These are phyloP conservation scores for Dillenia suffruticosa DNA, from an alignment of 164 flowering plant species.

Conservation along the genomic window DNA sequence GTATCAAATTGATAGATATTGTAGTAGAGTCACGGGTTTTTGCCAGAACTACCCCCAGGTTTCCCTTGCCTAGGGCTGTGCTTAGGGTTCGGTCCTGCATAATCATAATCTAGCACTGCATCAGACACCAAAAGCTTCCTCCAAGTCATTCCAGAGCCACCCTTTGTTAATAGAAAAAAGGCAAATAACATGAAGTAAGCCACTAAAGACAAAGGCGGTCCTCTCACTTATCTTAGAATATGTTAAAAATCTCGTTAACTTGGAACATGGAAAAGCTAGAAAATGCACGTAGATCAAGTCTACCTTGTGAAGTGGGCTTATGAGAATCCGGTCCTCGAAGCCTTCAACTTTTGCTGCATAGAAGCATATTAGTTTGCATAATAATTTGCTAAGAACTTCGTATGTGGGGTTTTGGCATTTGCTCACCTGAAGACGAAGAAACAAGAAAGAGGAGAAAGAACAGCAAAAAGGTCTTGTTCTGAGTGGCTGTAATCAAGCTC, in stretches of 20 bases:
- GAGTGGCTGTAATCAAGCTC: constrained; percentile 11
- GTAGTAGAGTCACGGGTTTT: constrained; percentile 17
- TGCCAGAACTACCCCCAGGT: constrained; percentile 23
- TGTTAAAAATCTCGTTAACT: background rate
- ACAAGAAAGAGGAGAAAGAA: constrained; percentile 16
- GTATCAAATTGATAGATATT: background rate
- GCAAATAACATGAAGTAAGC: background rate
- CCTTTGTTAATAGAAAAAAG: constrained; percentile 7
- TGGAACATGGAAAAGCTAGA: too few species aligned
- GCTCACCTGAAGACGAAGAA: constrained; percentile 27
- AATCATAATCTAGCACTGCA: constrained; percentile 45
- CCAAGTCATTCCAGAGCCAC: constrained; percentile 6
- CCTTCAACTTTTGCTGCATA: constrained; percentile 24
- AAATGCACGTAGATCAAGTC: background rate
- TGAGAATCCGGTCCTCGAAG: constrained; percentile 8
- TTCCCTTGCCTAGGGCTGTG: constrained; percentile 47
- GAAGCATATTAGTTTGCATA: background rate
- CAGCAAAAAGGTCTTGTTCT: constrained; percentile 18
- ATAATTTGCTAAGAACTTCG: background rate
- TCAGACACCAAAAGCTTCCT: constrained; percentile 35
- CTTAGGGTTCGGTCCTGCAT: constrained; percentile 47
- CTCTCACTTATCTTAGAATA: background rate
- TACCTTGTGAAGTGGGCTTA: constrained; percentile 22
- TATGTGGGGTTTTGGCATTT: background rate
- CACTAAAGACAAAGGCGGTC: background rate